These are phyloP conservation scores for Ascoidea asiatica DNA, from an alignment of 805 yeast species.

Conservation along the genomic window DNA sequence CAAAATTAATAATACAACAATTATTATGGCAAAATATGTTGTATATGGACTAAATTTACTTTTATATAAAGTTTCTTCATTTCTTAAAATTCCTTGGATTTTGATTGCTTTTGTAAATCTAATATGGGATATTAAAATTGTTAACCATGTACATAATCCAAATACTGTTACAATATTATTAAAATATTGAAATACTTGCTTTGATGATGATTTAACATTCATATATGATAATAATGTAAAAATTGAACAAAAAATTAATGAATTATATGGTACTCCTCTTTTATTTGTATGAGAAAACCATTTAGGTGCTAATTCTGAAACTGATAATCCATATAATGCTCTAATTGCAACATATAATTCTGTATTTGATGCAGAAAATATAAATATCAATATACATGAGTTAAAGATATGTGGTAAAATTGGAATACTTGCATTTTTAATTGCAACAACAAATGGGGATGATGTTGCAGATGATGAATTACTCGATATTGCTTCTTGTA, in stretches of 20 bases:
- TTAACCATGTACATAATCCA: constrained; percentile 31
- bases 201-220: constrained; percentile 25
- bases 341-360: constrained; percentile 32
- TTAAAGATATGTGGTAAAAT: constrained; percentile 33
- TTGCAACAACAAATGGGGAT: constrained; percentile 36
- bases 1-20: constrained; percentile 22
- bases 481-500: constrained; percentile 21
- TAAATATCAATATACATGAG: constrained; percentile 34
- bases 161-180: constrained; percentile 31
- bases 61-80: constrained; percentile 26
- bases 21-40: constrained; percentile 23
- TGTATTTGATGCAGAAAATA: constrained; percentile 26
- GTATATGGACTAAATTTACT: constrained; percentile 32
- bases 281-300: constrained; percentile 25
- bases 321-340: constrained; percentile 27
- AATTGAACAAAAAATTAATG: constrained; percentile 22
- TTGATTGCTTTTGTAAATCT: constrained; percentile 30
- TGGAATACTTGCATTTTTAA: constrained; percentile 33
- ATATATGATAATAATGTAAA: constrained; percentile 29
- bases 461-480: constrained; percentile 28
- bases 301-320: constrained; percentile 31
- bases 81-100: constrained; percentile 27
- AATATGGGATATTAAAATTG: constrained; percentile 29
- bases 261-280: constrained; percentile 31
- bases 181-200: constrained; percentile 26